Percentiles rank a stretch among this genome's conserved stretches.
phyloP scores from a whole-genome alignment of 495 filamentous ascomycete genomes.

The Penicillium egyptiacum region DNA sequence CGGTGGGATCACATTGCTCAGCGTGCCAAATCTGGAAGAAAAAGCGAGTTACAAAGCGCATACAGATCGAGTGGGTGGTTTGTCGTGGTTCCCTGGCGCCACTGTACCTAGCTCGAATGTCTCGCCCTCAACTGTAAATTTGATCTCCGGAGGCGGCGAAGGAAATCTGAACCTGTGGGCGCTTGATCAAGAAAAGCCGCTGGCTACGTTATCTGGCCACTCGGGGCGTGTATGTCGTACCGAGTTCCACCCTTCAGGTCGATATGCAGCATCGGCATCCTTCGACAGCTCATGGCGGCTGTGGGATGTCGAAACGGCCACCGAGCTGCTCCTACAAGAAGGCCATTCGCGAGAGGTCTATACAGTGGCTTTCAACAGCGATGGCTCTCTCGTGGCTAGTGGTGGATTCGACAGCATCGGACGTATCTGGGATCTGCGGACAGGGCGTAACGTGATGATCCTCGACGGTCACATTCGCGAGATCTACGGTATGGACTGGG shows the following conservation, averaged over 20 bases:
- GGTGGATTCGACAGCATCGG: slow-evolving; percentile 93
- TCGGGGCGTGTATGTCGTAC: slow-evolving; percentile 83
- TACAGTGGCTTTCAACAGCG: slow-evolving; percentile 80
- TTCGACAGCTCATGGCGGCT: slow-evolving; percentile 96
- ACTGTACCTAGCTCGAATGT: slow-evolving; percentile 68
- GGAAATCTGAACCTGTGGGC: slow-evolving; percentile 91
- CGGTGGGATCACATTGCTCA: slow-evolving; percentile 80
- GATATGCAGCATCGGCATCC: slow-evolving; percentile 88
- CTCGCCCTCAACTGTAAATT: slow-evolving; percentile 72
- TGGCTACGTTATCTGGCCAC: slow-evolving; percentile 83
- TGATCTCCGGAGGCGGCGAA: slow-evolving; percentile 90
- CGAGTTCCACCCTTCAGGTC: slow-evolving; percentile 91
- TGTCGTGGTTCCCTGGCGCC: slow-evolving; percentile 86
- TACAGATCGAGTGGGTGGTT: slow-evolving; percentile 80
- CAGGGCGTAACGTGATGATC: slow-evolving; percentile 93
- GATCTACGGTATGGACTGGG: slow-evolving; percentile 91
- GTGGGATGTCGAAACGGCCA: slow-evolving; percentile 86
- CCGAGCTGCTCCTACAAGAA: slow-evolving; percentile 87
- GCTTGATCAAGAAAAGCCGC: slow-evolving; percentile 73
- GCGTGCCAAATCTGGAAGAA: slow-evolving; percentile 78
- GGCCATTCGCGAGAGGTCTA: slow-evolving; percentile 93
- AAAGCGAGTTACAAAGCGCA: slow-evolving; percentile 75
- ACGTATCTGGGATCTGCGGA: slow-evolving; percentile 94
- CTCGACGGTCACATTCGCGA: slow-evolving; percentile 91
- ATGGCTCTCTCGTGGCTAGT: slow-evolving; percentile 86